Evolutionary conservation across 352 stramenopile genomes (phyloP).

Genomic region (Phytophthora uliginosa): DNA sequence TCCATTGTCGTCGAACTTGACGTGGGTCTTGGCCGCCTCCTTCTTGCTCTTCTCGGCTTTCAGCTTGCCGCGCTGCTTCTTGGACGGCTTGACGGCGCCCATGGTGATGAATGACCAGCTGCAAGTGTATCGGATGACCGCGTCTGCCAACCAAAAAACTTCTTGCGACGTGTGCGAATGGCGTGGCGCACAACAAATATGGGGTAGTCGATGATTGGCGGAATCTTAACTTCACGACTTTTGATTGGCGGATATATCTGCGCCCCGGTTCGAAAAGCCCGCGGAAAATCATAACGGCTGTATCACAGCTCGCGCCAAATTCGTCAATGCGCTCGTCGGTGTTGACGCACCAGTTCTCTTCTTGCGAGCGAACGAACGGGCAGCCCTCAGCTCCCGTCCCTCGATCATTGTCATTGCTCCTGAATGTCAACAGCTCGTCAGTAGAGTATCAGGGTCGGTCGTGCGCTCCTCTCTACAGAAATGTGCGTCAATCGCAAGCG

Average conservation of each 20-base stretch:
- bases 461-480: background rate
- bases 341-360: constrained; percentile 43
- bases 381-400: background rate
- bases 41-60: constrained; percentile 48
- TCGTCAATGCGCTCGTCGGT: constrained; percentile 20
- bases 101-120: constrained; percentile 37
- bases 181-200: constrained; percentile 9
- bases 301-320: constrained; percentile 34
- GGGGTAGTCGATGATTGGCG: constrained; percentile 42
- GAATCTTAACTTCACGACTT: constrained; percentile 22
- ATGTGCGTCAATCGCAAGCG: constrained; percentile 46
- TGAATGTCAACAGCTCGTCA: constrained; percentile 14
- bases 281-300: constrained; percentile 29
- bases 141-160: constrained; percentile 44
- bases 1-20: constrained; percentile 78
- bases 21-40: constrained; percentile 49
- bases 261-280: constrained; percentile 5
- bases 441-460: constrained; percentile 9
- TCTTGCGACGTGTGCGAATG: constrained; percentile 29
- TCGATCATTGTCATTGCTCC: constrained; percentile 3
- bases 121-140: background rate
- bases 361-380: constrained; percentile 29
- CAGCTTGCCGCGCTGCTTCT: constrained; percentile 84
- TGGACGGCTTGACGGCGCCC: constrained; percentile 67
- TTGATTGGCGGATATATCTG: constrained; percentile 52